These are phyloP conservation scores for Teratosphaeria nubilosa DNA, from an alignment of 2,329 filamentous ascomycete species.

Conservation along the genomic window DNA sequence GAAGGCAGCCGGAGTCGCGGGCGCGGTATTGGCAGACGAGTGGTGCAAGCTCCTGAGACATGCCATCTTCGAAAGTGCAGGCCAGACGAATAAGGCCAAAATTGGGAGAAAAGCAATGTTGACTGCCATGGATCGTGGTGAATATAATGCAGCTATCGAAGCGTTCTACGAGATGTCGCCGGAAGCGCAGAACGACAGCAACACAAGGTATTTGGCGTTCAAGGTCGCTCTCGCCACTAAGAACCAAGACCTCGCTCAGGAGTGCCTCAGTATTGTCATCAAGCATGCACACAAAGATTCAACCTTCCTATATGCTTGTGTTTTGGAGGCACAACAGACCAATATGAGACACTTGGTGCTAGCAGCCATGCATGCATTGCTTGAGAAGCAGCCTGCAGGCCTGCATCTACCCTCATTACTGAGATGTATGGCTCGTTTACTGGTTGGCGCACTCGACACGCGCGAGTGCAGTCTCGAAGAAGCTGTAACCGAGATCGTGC, in stretches of 20 bases:
- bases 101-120: slow-evolving; percentile 58
- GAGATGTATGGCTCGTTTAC: slow-evolving; percentile 43
- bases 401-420: slow-evolving; percentile 55
- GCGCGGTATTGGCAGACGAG: neutral
- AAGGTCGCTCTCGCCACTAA: slow-evolving; percentile 16
- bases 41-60: slow-evolving; percentile 68
- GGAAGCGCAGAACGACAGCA: slow-evolving; percentile 14
- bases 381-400: slow-evolving; percentile 43
- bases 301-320: slow-evolving; percentile 68
- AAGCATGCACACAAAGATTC: slow-evolving; percentile 43
- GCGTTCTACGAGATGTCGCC: slow-evolving; percentile 49
- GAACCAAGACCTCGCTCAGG: slow-evolving; percentile 39
- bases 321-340: slow-evolving; percentile 60
- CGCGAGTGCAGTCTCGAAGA: slow-evolving; percentile 17
- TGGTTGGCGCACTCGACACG: slow-evolving; percentile 34
- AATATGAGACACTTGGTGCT: slow-evolving; percentile 53
- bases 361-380: slow-evolving; percentile 48
- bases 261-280: slow-evolving; percentile 54
- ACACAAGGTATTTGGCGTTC: slow-evolving; percentile 20
- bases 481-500: slow-evolving; percentile 42
- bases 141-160: slow-evolving; percentile 44
- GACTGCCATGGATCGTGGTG: slow-evolving; percentile 53
- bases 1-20: slow-evolving; percentile 42
- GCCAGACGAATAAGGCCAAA: slow-evolving; percentile 56
- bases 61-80: slow-evolving; percentile 53